A percentile compares a stretch with the other conserved stretches of the same genome.
phyloP scores from a whole-genome alignment of 495 filamentous ascomycete genomes.

The Evernia prunastri region DNA sequence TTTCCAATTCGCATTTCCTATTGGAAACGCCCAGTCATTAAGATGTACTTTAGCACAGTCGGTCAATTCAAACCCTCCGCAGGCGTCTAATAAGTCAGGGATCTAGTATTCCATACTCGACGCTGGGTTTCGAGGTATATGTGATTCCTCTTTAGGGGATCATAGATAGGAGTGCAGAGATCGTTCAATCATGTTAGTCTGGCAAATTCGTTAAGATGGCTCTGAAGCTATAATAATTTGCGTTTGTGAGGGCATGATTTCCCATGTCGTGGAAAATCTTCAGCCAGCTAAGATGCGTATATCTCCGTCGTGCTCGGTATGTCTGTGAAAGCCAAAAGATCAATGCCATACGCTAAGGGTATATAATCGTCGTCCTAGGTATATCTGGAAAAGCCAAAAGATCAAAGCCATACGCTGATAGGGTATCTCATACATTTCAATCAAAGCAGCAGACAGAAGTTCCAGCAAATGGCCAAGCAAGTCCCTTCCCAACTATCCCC shows the following conservation, averaged over 20 bases:
- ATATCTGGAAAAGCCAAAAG: neutral
- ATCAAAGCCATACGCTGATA: slow-evolving; percentile 1
- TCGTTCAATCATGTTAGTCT: neutral
- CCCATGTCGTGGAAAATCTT: neutral
- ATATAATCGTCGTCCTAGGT: neutral
- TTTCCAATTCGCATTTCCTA: neutral
- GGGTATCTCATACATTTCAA: neutral
- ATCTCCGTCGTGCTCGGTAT: neutral
- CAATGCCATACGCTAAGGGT: neutral
- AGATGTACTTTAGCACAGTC: neutral
- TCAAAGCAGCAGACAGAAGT: slow-evolving; percentile 10
- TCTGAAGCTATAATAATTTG: neutral
- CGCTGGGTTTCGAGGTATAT: neutral
- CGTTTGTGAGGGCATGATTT: neutral
- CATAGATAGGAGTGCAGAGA: neutral
- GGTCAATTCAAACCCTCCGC: neutral
- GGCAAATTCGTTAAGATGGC: neutral
- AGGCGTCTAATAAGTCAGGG: neutral
- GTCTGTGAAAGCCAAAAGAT: too few relatives aligned
- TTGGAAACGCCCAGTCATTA: neutral
- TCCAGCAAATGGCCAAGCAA: neutral
- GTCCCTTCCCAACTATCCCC: neutral
- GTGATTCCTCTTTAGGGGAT: neutral
- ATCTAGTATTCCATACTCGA: neutral
- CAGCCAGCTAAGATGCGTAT: neutral